A percentile compares a stretch with the other conserved stretches of the same genome.
These are phyloP conservation scores for Cichorium intybus DNA, from an alignment of 140 eudicot species.

Conservation along the genomic window DNA sequence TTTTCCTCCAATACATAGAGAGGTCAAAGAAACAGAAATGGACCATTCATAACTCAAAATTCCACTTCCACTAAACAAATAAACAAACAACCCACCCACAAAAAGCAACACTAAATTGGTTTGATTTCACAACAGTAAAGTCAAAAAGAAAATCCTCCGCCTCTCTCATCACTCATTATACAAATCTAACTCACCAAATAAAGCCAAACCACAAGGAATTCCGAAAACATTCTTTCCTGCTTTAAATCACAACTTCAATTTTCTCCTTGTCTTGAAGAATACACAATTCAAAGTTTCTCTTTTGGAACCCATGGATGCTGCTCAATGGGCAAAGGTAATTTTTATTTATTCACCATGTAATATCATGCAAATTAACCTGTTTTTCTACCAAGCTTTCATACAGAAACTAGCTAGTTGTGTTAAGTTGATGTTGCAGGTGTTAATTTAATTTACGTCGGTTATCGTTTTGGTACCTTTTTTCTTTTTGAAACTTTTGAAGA, in stretches of 20 bases:
- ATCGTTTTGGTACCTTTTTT: conserved; percentile 4
- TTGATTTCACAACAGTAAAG: conserved; percentile 38
- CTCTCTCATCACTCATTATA: conserved; percentile 33
- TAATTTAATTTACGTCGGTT: neutral
- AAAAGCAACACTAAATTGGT: conserved; percentile 30
- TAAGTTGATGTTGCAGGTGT: neutral
- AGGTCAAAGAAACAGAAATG: conserved; percentile 53
- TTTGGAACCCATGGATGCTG: conserved; percentile 56
- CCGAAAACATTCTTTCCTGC: conserved; percentile 58
- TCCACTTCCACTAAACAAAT: conserved; percentile 43
- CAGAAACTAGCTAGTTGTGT: neutral
- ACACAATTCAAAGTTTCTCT: conserved; percentile 15
- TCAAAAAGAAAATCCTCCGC: conserved; percentile 55
- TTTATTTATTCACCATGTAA: conserved; percentile 4
- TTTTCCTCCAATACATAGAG: conserved; percentile 27
- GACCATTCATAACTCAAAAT: conserved; percentile 49
- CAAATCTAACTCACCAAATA: conserved; percentile 50
- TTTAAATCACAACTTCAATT: conserved; percentile 20
- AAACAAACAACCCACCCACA: conserved; percentile 38
- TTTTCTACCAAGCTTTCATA: neutral
- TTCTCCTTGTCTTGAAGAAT: conserved; percentile 11
- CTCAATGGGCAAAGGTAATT: conserved; percentile 82
- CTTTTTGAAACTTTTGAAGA: conserved; percentile 14
- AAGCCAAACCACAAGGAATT: conserved; percentile 52
- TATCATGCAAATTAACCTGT: neutral